These are phyloP conservation scores for Helicostylum pulchrum DNA, from an alignment of 192 early-diverging fungal genomes.

Conservation along the genomic window DNA sequence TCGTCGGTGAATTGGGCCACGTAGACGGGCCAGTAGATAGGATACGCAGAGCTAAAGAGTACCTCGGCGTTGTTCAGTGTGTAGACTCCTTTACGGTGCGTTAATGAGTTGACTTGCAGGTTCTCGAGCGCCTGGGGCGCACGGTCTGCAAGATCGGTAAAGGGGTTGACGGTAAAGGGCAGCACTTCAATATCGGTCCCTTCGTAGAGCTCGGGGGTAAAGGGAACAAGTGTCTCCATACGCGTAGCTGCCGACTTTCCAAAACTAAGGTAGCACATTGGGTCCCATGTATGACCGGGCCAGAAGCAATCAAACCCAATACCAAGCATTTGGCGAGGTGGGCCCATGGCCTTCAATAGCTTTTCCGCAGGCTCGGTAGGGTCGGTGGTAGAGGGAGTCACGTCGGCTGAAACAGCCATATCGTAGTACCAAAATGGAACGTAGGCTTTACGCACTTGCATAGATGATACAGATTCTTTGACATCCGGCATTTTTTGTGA, in stretches of 20 bases:
- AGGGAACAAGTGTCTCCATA: constrained; percentile 15
- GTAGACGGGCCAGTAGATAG: constrained; percentile 36
- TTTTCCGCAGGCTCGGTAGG: background rate
- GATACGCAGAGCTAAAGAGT: constrained; percentile 26
- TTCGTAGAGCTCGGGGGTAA: constrained; percentile 3
- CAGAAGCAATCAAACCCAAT: constrained; percentile 32
- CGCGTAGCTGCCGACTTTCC: constrained; percentile 10
- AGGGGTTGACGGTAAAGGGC: constrained; percentile 26
- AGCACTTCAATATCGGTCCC: constrained; percentile 26
- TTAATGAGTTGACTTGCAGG: background rate
- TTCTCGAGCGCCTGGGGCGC: background rate
- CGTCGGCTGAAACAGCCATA: constrained; percentile 17
- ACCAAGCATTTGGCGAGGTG: background rate
- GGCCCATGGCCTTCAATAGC: background rate
- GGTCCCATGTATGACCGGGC: constrained; percentile 29
- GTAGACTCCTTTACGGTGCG: background rate
- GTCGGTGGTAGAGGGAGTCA: background rate
- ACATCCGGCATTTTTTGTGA: constrained; percentile 19
- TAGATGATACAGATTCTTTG: constrained; percentile 14
- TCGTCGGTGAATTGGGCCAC: constrained; percentile 24
- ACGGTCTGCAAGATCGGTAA: constrained; percentile 17
- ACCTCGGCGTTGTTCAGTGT: constrained; percentile 6
- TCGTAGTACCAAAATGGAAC: constrained; percentile 37
- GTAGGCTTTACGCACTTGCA: constrained; percentile 28
- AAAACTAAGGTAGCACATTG: constrained; percentile 30